phyloP scores from a whole-genome alignment of 805 yeast species.

The Ogataea allantospora region DNA sequence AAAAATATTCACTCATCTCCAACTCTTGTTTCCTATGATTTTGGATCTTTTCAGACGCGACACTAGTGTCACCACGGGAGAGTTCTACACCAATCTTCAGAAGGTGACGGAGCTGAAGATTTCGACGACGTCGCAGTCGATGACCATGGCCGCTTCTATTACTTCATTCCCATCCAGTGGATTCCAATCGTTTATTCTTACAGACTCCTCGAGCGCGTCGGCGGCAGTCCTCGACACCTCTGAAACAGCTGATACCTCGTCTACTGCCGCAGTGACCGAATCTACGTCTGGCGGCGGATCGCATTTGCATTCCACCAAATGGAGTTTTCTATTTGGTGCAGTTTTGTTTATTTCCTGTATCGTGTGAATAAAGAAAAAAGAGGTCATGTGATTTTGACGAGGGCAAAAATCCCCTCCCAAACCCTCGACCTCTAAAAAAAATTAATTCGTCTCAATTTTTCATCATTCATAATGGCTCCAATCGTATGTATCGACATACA shows the following conservation, averaged over 20 bases:
- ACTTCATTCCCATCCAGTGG: conserved; percentile 5
- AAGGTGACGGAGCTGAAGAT: conserved; percentile 20
- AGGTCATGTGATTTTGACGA: conserved; percentile 9
- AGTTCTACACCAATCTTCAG: conserved; percentile 21
- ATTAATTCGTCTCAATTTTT: neutral
- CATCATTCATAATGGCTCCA: conserved; percentile 34
- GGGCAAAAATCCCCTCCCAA: conserved; percentile 2
- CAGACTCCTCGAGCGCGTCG: conserved; percentile 6
- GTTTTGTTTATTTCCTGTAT: conserved; percentile 2
- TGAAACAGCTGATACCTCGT: neutral
- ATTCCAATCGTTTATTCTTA: neutral
- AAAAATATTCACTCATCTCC: neutral
- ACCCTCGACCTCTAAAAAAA: conserved; percentile 4
- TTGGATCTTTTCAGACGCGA: conserved; percentile 11
- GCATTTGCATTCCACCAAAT: conserved; percentile 4
- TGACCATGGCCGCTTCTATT: conserved; percentile 11
- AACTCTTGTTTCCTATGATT: conserved; percentile 1
- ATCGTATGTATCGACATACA: conserved; percentile 30
- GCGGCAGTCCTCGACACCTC: conserved; percentile 9
- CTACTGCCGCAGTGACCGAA: neutral
- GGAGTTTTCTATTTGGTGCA: conserved; percentile 4
- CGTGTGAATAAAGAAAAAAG: neutral
- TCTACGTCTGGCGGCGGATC: conserved; percentile 3
- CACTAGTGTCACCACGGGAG: conserved; percentile 13
- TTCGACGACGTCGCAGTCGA: conserved; percentile 8